Conservation (phyloP, 2,329 filamentous ascomycete species). For the Diaporthe velutina region DNA sequence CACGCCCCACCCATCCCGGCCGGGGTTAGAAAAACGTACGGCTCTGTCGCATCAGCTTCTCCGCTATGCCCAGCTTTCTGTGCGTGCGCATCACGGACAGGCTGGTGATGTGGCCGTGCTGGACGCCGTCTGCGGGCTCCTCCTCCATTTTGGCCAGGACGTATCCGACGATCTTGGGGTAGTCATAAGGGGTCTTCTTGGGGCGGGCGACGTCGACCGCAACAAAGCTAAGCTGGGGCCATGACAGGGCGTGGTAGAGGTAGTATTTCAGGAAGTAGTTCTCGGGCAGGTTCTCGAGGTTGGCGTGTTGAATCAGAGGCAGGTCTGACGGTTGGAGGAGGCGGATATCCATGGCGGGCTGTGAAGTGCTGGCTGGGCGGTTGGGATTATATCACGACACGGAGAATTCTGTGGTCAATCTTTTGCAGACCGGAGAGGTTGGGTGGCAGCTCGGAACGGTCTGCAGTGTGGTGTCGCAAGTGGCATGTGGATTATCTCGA, state of each 20-base stretch:
- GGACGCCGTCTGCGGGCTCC: constrained; percentile 89
- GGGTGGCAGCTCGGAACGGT: neutral
- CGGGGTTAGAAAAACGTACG: constrained; percentile 69
- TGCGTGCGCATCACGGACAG: constrained; percentile 97
- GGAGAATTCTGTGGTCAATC: neutral
- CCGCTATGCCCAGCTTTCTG: constrained; percentile 88
- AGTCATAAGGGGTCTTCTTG: constrained; percentile 82
- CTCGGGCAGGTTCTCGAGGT: constrained; percentile 98
- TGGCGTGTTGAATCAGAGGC: constrained; percentile 94
- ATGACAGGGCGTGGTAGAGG: constrained; percentile 97
- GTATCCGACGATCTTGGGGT: constrained; percentile 98
- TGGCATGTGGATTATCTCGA: constrained; percentile 17
- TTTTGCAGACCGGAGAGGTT: neutral
- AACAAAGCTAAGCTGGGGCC: constrained; percentile 97
- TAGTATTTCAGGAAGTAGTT: constrained; percentile 99
- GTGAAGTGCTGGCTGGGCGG: neutral
- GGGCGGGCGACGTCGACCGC: constrained; percentile 92
- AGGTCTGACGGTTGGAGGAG: constrained; percentile 86
- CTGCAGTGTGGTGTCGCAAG: constrained; percentile 11
- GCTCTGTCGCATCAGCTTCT: constrained; percentile 97
- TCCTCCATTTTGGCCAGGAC: constrained; percentile 99
- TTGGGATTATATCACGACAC: neutral
- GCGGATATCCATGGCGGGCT: constrained; percentile 85
- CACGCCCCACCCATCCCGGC: too few species aligned
- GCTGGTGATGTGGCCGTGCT: constrained; percentile 96